phyloP scores from a whole-genome alignment of 2,329 filamentous ascomycete genomes.

The Scytalidium lignicola region DNA sequence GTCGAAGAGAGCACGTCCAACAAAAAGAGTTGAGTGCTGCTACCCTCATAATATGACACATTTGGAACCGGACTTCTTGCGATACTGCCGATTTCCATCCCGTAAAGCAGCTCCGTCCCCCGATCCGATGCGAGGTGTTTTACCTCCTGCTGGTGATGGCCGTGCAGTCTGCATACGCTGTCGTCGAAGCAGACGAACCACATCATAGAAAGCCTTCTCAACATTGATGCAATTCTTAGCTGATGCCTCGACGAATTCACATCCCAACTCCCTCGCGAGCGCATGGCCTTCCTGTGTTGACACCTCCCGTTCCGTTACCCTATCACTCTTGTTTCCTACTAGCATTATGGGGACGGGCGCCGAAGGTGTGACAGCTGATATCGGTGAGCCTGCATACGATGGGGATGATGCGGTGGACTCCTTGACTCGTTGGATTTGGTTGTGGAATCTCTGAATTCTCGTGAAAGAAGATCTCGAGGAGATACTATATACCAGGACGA shows the following conservation, averaged over 20 bases:
- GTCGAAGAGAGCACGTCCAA: not conserved
- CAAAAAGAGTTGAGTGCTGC: not conserved
- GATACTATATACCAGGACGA: constrained; percentile 97
- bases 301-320: constrained; percentile 91
- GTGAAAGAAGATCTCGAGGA: constrained; percentile 93
- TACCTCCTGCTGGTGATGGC: constrained; percentile 13
- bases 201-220: constrained; percentile 97
- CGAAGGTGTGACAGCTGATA: constrained; percentile 47
- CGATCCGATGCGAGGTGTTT: constrained; percentile 14
- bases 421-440: constrained; percentile 96
- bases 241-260: constrained; percentile 94
- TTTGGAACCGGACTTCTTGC: constrained; percentile 14
- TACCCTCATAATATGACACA: constrained; percentile 31
- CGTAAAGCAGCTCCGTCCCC: constrained; percentile 18
- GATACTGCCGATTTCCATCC: constrained; percentile 22
- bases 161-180: constrained; percentile 55
- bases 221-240: constrained; percentile 98
- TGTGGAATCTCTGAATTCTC: constrained; percentile 91
- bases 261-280: constrained; percentile 84
- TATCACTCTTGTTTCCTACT: constrained; percentile 97
- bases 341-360: constrained; percentile 88
- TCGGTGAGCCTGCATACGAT: constrained; percentile 70
- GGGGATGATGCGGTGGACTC: constrained; percentile 77
- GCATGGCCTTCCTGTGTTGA: constrained; percentile 94
- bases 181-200: constrained; percentile 82